Evolutionary conservation across 768 basidiomycete species (phyloP), one percentile per base, ranked within the genome.

Genomic region (Lactarius sanguifluus): DNA sequence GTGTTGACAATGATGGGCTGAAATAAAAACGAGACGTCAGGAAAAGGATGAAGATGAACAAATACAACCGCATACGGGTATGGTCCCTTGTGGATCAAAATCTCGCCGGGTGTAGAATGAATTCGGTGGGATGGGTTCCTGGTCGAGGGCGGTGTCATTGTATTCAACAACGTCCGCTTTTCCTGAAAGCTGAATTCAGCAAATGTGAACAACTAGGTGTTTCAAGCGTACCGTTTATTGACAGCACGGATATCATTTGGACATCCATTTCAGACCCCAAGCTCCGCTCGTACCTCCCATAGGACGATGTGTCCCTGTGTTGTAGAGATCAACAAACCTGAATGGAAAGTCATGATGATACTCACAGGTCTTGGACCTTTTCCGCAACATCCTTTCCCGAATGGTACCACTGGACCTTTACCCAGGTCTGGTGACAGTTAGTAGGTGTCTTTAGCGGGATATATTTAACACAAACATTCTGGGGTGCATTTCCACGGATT

Each of bases 221-320:
- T 4, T 9, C 1, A 4, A 40, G 5, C 0, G 9, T 64, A 67
- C 66, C 66, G 23, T 67, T 67, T 28, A 67, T 64, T 1, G 66
- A 67, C 5, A 15, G 18, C 2, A 25, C 13, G 6, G 66, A 67
- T 18, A 67, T 60, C 9, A 47, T 8, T 50, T 67, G 62, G 5
- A 34, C 41, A 18, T 67, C 61, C 30, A 41, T 36, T n/a, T 47
- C 23, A 3, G 50, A 15, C 2, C 50, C 50, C 16, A 60, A 54
- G 43, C 66, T 67, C 16, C 66, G 66, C n/a, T 67, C 66, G 16
- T 64, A 64, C 43, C 45, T 67, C 16, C 66, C 66, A 45, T 64
- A 67, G 28, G 5, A 59, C 6, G 66, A 59, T 36, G 34, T 32
- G 41, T 60, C 43, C 15, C 66, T 67, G 62, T 0, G 5, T 38